Evolutionary conservation across 2,329 filamentous ascomycete species (phyloP), one percentile per base, ranked within the genome.

Genomic region (Colletotrichum phormii): DNA sequence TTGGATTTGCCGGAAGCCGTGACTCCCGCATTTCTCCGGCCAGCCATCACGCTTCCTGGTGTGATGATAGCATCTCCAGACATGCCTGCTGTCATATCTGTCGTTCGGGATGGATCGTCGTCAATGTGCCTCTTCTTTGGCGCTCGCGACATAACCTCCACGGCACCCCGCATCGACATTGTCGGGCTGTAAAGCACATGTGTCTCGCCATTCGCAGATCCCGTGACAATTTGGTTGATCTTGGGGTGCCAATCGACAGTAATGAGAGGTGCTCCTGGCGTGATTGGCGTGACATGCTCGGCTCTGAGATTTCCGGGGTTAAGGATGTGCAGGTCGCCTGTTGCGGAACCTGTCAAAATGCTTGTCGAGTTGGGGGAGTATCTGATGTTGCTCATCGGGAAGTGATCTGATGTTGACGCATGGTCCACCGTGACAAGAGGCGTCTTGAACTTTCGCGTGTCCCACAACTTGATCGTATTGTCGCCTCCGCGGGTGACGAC

Each of bases 71-170:
- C 90, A 78, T 98, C 96, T 58, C 92, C 94, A 0, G 95, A 95
- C 72, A 98, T 88, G 15, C 95, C 95, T 4, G 92, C 86, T 5
- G 92, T 89, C 77, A 95, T 90, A 79, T 98, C 95, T 81, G 94
- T 97, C 1, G 95, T 98, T 42, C 97, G 87, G 71, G 90, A 91
- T 1, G 95, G 91, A 81, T 98, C 95, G 82, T 99, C 97, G 80
- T 99, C 97, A 73, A 99, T 91, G 80, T 99, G 96, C 1, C 96
- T 93, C 77, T 95, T 95, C 85, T 99, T 98, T 3, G 97, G 95
- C 0, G 95, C 95, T 78, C 95, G 94, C 74, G 93, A 95, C 91
- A 99, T 95, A 76, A 98, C 93, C 73, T 94, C 91, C 67, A 95
- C 92, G 4, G 95, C 97, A 71, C 97, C 97, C 73, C 91, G 92